Conservation (phyloP, 257 asterid genomes). For the Nicotiana attenuata region DNA sequence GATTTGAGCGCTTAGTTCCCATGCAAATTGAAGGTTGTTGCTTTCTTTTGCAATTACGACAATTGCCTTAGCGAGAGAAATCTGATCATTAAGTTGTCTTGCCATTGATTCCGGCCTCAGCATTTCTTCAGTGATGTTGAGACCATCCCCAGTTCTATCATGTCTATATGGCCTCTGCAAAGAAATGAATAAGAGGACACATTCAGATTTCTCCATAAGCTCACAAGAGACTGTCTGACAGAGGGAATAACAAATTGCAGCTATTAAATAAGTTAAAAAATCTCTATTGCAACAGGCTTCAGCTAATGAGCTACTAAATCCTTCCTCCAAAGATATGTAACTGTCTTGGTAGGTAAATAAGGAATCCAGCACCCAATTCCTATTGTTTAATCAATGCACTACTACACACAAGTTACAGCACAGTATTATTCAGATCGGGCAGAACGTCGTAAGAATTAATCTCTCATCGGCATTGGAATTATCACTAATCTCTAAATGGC, state of each 20-base stretch:
- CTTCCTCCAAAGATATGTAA: conserved; percentile 2
- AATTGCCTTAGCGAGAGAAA: conserved; percentile 44
- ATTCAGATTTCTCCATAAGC: neutral
- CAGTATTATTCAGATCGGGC: neutral
- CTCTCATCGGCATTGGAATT: neutral
- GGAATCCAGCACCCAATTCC: neutral
- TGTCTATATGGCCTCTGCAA: conserved; percentile 37
- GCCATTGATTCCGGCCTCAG: conserved; percentile 36
- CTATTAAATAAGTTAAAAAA: neutral
- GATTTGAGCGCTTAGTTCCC: conserved; percentile 50
- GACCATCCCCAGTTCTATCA: conserved; percentile 29
- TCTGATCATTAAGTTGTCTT: conserved; percentile 44
- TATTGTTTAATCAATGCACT: neutral
- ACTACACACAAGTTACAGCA: neutral
- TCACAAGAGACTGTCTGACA: neutral
- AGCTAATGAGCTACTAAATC: neutral
- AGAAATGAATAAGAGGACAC: neutral
- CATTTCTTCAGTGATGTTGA: conserved; percentile 41
- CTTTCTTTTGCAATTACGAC: conserved; percentile 45
- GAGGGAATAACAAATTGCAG: neutral
- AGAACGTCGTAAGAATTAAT: neutral
- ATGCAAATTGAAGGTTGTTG: conserved; percentile 39
- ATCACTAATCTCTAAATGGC: neutral
- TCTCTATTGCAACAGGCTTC: neutral
- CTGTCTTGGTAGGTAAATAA: neutral